Evolutionary conservation across 306 rosid species (phyloP).

Genomic region (Castanea mollissima): DNA sequence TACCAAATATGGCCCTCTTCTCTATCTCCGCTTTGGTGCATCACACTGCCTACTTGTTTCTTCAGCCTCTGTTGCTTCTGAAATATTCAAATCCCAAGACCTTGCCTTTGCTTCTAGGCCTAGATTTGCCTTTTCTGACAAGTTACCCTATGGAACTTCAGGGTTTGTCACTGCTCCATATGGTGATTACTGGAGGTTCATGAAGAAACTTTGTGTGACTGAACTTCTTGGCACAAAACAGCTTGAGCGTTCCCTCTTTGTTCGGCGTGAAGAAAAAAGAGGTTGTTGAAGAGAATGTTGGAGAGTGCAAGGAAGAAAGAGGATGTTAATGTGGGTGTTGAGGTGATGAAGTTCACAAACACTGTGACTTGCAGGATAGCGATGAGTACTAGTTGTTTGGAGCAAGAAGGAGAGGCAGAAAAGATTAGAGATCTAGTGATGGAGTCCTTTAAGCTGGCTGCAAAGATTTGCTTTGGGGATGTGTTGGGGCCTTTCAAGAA

Average conservation of each 20-base stretch:
- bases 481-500: constrained; percentile 48
- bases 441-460: constrained; percentile 36
- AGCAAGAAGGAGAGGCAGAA: constrained; percentile 37
- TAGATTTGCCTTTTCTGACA: constrained; percentile 42
- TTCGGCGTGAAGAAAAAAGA: constrained; percentile 22
- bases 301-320: constrained; percentile 5
- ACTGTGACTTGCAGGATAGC: constrained; percentile 47
- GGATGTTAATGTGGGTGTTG: constrained; percentile 39
- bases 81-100: constrained; percentile 46
- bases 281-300: constrained; percentile 15
- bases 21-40: constrained; percentile 39
- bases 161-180: constrained; percentile 51
- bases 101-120: constrained; percentile 42
- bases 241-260: constrained; percentile 29
- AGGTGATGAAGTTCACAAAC: constrained; percentile 49
- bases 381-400: constrained; percentile 52
- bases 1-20: constrained; percentile 40
- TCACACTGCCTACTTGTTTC: constrained; percentile 38
- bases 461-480: constrained; percentile 50
- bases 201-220: constrained; percentile 46
- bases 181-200: constrained; percentile 52
- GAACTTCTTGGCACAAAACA: constrained; percentile 32
- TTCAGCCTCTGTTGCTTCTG: constrained; percentile 36
- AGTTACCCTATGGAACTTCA: constrained; percentile 32
- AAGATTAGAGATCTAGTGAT: constrained; percentile 38